Evolutionary conservation across 345 rosid species (phyloP), one percentile per base, ranked within the genome.

Genomic region (Anastatica hierochuntica): DNA sequence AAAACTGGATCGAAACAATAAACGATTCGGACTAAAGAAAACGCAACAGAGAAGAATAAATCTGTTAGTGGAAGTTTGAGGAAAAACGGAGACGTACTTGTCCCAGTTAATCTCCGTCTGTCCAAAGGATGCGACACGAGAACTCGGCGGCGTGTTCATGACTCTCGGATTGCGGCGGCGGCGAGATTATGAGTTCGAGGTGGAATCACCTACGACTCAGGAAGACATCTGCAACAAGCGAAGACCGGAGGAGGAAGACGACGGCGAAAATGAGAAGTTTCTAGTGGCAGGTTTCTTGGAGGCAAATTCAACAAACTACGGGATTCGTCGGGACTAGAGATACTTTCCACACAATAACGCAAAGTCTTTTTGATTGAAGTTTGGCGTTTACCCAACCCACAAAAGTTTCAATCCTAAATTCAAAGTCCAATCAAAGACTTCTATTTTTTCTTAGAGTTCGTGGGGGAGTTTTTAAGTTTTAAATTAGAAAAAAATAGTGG

Each of bases 21-120:
- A 21, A 21, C 24, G 24, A 21, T 21, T 21, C 24, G 24, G 24
- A 21, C 24, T 2, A 21, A 21, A 2, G 5, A 21, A 2, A 21
- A 21, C 24, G 24, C 24, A 21, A n/a, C 24, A 21, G 3, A 27
- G 6, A 26, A 45, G 52, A 35, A 31, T 58, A 40, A 62, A 66
- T 66, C 71, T 31, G 31, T 29, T 2, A 19, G 5, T 20, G 17
- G 20, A 56, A 29, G 33, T 7, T 7, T 11, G 39, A 16, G 30
- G 17, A 14, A 50, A 29, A 29, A 4, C 5, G 10, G 33, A 29
- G 48, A 78, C 80, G 19, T 75, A 87, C 98, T 90, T 87, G 70
- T 90, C 98, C 98, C 98, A 87, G 62, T 90, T 84, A 53, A 87
- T 90, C 85, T 90, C 96, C 56, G 92, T 79, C 63, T 75, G 90